Percentiles rank a stretch among this genome's conserved stretches.
Evolutionary conservation across 2,329 filamentous ascomycete species (phyloP).

Genomic region (Juglanconis juglandina): DNA sequence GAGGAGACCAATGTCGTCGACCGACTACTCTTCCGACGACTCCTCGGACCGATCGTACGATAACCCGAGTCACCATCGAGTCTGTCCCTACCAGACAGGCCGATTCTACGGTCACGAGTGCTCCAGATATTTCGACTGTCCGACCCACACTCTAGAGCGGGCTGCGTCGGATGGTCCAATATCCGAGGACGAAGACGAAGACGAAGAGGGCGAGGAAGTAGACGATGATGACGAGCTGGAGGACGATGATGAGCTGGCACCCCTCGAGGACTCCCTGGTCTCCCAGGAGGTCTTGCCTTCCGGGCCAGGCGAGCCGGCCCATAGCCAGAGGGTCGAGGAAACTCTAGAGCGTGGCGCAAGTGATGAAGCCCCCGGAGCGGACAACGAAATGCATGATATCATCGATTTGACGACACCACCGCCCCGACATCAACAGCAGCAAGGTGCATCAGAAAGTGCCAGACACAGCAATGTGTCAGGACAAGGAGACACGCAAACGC

Average conservation of each 20-base stretch:
- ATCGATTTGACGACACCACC: slow-evolving; percentile 12
- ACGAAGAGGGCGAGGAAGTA: slow-evolving; percentile 16
- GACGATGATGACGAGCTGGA: neutral
- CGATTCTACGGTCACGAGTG: slow-evolving; percentile 43
- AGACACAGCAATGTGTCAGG: neutral
- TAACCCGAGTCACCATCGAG: neutral
- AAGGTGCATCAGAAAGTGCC: neutral
- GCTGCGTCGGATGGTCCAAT: neutral
- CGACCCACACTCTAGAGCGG: slow-evolving; percentile 42
- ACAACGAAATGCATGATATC: neutral
- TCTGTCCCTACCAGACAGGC: slow-evolving; percentile 37
- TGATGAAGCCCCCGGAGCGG: neutral
- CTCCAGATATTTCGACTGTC: slow-evolving; percentile 46
- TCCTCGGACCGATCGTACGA: slow-evolving; percentile 3
- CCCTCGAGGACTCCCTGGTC: neutral
- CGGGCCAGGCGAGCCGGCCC: neutral
- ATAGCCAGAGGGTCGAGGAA: neutral
- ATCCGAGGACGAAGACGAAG: slow-evolving; percentile 28
- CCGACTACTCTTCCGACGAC: slow-evolving; percentile 11
- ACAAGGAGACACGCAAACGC: neutral
- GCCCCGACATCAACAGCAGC: neutral
- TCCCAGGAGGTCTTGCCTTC: slow-evolving; percentile 11
- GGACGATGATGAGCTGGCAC: neutral
- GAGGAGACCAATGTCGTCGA: slow-evolving; percentile 17
- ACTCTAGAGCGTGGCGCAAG: neutral